A percentile compares a stretch with the other conserved stretches of the same genome.
Conservation (phyloP, 2,329 filamentous ascomycete genomes). For the Cercospora canescens region DNA sequence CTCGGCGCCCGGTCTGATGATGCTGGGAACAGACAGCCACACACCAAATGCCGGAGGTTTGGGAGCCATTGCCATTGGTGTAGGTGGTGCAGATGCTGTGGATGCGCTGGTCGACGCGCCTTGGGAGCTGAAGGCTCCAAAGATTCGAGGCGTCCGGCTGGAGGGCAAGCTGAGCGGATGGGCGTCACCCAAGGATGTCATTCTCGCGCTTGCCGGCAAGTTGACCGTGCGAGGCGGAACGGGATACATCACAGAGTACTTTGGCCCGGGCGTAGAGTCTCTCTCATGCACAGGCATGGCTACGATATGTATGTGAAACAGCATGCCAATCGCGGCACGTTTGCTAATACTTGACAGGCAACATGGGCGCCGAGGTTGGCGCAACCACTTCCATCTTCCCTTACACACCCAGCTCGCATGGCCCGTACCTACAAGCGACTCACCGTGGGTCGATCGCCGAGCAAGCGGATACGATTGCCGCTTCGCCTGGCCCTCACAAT, state of each 20-base stretch:
- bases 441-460: constrained; percentile 71
- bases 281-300: constrained; percentile 92
- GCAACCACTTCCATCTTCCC: constrained; percentile 97
- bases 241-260: constrained; percentile 80
- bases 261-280: constrained; percentile 80
- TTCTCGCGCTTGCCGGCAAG: constrained; percentile 82
- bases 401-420: constrained; percentile 75
- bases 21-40: constrained; percentile 97
- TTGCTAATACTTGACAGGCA: constrained; percentile 59
- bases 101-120: constrained; percentile 94
- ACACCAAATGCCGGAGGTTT: constrained; percentile 96
- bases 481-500: constrained; percentile 58
- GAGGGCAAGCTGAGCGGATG: constrained; percentile 83
- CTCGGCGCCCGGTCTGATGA: constrained; percentile 94
- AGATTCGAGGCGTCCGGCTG: constrained; percentile 81
- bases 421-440: constrained; percentile 83
- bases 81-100: constrained; percentile 94
- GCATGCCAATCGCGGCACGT: constrained; percentile 24
- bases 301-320: constrained; percentile 60
- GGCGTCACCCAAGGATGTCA: constrained; percentile 94
- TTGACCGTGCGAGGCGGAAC: constrained; percentile 89
- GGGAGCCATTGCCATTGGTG: constrained; percentile 91
- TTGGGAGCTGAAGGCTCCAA: constrained; percentile 96
- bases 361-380: constrained; percentile 84
- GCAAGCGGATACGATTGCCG: constrained; percentile 63